Evolutionary conservation across 176 grass and related monocot genomes (phyloP).

Genomic region (Canna indica): DNA sequence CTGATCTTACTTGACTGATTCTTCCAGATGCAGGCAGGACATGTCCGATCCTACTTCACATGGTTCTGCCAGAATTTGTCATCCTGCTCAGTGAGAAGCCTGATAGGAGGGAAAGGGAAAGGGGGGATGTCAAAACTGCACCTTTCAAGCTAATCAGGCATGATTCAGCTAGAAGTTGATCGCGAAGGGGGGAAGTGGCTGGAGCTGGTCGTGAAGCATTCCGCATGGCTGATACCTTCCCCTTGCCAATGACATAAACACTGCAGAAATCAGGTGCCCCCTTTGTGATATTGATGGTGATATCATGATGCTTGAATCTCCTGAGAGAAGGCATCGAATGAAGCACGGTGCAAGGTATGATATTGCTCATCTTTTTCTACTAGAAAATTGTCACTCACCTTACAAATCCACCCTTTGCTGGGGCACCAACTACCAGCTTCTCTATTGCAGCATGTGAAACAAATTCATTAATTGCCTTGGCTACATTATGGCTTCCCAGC

Average conservation of each 20-base stretch:
- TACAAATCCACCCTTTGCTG: constrained; percentile 43
- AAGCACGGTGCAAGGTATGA: too few species aligned
- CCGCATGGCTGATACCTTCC: constrained; percentile 44
- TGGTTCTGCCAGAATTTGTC: too few species aligned
- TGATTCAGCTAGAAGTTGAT: constrained; percentile 50
- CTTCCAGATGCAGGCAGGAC: too few species aligned
- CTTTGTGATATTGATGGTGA: constrained; percentile 44
- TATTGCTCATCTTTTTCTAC: too few species aligned
- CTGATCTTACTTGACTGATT: too few species aligned
- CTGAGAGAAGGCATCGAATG: too few species aligned
- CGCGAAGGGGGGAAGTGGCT: constrained; percentile 46
- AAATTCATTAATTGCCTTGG: constrained; percentile 63
- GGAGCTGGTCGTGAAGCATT: constrained; percentile 55
- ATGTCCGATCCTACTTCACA: too few species aligned
- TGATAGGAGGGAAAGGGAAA: neutral
- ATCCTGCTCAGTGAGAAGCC: too few species aligned
- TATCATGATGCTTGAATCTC: constrained; percentile 61
- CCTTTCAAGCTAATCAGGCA: constrained; percentile 20
- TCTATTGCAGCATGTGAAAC: constrained; percentile 47
- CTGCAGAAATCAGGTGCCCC: constrained; percentile 72
- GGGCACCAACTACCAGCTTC: constrained; percentile 60
- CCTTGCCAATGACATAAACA: constrained; percentile 64
- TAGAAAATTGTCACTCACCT: too few species aligned
- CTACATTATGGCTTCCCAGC: constrained; percentile 57
- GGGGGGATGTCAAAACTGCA: too few species aligned